Percentiles rank a stretch among this genome's conserved stretches.
Conservation (phyloP, 371 early-diverging fungal species). For the Mucor velutinosus region DNA sequence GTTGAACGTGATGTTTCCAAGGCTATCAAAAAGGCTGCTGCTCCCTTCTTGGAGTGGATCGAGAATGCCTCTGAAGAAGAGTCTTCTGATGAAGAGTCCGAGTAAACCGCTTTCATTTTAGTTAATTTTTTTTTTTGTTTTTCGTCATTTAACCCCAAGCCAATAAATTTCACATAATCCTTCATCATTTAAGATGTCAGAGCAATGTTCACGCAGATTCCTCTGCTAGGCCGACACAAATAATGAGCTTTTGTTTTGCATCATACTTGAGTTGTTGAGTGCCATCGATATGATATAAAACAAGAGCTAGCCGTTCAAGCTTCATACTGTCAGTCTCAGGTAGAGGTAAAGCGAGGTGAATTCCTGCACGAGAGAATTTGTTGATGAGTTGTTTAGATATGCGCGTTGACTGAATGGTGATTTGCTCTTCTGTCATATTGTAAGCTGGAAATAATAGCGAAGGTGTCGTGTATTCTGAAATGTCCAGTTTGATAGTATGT, state of each 20-base stretch:
- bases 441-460: not conserved
- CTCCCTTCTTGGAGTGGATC: constrained; percentile 92
- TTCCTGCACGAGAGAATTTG: not conserved
- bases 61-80: constrained; percentile 62
- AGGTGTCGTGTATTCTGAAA: not conserved
- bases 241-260: not conserved
- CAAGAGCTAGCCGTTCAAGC: not conserved
- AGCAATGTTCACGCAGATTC: not conserved
- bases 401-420: too few relatives aligned
- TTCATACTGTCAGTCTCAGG: not conserved
- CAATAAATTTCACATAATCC: not conserved
- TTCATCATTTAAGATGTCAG: not conserved
- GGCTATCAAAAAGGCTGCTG: constrained; percentile 81
- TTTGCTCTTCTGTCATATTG: too few relatives aligned
- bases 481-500: not conserved
- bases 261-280: not conserved
- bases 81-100: constrained; percentile 38
- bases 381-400: too few relatives aligned
- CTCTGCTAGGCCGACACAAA: not conserved
- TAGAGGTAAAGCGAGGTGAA: not conserved
- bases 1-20: constrained; percentile 78
- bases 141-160: not conserved
- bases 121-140: not conserved
- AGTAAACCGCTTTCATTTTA: constrained; percentile 12
- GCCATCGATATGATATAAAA: not conserved